phyloP scores from a whole-genome alignment of 345 rosid genomes.

The Citrus sp. region DNA sequence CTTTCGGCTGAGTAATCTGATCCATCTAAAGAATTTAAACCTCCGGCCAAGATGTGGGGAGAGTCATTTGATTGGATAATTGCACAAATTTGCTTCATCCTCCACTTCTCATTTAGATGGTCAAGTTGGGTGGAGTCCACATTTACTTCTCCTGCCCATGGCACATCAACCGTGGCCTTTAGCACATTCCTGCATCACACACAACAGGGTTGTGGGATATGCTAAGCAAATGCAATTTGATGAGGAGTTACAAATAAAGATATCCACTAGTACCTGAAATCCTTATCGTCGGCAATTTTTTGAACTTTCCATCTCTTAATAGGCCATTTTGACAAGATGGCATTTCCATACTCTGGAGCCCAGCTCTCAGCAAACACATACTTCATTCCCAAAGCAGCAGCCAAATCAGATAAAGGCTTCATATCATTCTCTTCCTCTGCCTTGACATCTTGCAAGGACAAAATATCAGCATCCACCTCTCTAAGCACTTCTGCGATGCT shows the following conservation, averaged over 20 bases:
- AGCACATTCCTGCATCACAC: slow-evolving; percentile 66
- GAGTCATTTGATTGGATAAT: slow-evolving; percentile 54
- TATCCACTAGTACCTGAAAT: slow-evolving; percentile 54
- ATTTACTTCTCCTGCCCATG: slow-evolving; percentile 84
- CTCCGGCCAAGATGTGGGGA: slow-evolving; percentile 77
- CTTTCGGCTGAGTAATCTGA: slow-evolving; percentile 81
- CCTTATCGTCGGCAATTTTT: slow-evolving; percentile 75
- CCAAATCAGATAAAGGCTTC: slow-evolving; percentile 88
- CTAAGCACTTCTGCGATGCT: slow-evolving; percentile 76
- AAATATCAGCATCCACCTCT: slow-evolving; percentile 77
- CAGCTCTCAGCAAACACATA: slow-evolving; percentile 91
- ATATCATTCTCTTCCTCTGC: slow-evolving; percentile 82
- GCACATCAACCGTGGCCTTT: slow-evolving; percentile 74
- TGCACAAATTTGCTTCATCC: slow-evolving; percentile 82
- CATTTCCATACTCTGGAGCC: slow-evolving; percentile 95
- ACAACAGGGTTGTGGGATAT: background rate
- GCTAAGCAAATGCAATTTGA: background rate
- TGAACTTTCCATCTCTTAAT: slow-evolving; percentile 77
- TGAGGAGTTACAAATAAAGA: background rate
- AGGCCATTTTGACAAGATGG: slow-evolving; percentile 79
- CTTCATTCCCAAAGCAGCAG: slow-evolving; percentile 72
- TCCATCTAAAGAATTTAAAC: slow-evolving; percentile 67
- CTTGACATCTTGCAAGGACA: slow-evolving; percentile 87
- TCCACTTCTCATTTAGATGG: slow-evolving; percentile 90
- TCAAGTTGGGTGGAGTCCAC: slow-evolving; percentile 89